Percentiles rank a stretch among this genome's conserved stretches.
Evolutionary conservation across 1,139 yeast species (phyloP).

Genomic region (Torulaspora globosa): DNA sequence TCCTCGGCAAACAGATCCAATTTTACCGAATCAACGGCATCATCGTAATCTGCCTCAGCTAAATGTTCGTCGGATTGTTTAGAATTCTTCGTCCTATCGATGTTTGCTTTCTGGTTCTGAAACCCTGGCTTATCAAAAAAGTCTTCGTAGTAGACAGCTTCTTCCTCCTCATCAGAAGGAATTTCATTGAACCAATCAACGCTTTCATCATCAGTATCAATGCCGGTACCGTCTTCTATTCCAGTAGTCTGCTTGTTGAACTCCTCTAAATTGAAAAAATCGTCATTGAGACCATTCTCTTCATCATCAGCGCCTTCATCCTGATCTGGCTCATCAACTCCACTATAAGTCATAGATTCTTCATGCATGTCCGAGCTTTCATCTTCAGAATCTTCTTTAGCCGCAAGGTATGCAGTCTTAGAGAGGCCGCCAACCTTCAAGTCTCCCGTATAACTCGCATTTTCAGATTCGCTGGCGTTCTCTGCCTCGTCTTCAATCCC

Average conservation of each 20-base stretch:
- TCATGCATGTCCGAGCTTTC: slow-evolving; percentile 22
- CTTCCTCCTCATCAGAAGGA: slow-evolving; percentile 60
- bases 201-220: slow-evolving; percentile 45
- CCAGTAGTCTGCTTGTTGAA: slow-evolving; percentile 71
- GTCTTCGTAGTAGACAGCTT: slow-evolving; percentile 68
- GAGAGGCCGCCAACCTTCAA: slow-evolving; percentile 23
- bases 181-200: slow-evolving; percentile 65
- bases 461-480: background rate
- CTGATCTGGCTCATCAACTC: slow-evolving; percentile 23
- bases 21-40: slow-evolving; percentile 58
- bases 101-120: slow-evolving; percentile 14
- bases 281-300: slow-evolving; percentile 61
- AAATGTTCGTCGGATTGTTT: slow-evolving; percentile 40
- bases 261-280: slow-evolving; percentile 78
- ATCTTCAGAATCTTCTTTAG: slow-evolving; percentile 11
- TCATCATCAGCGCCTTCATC: slow-evolving; percentile 20
- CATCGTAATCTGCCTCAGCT: slow-evolving; percentile 48
- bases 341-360: slow-evolving; percentile 21
- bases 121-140: slow-evolving; percentile 57
- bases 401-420: slow-evolving; percentile 22
- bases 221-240: slow-evolving; percentile 36
- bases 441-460: background rate
- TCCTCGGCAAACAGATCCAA: slow-evolving; percentile 57
- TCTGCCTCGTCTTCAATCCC: slow-evolving; percentile 11
- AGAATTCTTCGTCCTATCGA: slow-evolving; percentile 21